Evolutionary conservation across 2,329 filamentous ascomycete genomes (phyloP).

Genomic region (Phaeosphaeria sp.): DNA sequence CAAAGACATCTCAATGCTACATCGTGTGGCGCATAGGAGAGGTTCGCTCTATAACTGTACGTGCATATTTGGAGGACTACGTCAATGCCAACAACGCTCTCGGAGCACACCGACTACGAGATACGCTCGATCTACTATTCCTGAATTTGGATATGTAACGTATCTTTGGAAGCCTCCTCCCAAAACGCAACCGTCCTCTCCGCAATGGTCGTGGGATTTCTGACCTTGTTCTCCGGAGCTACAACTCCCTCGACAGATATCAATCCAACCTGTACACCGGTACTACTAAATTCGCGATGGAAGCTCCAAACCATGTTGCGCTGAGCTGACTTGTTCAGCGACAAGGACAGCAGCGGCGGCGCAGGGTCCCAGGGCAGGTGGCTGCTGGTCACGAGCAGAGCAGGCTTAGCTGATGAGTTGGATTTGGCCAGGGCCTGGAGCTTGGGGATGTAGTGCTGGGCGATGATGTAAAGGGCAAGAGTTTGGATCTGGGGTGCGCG

Average conservation of each 20-base stretch:
- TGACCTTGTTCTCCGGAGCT: constrained; percentile 45
- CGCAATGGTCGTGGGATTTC: constrained; percentile 57
- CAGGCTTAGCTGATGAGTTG: constrained; percentile 46
- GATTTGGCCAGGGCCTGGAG: constrained; percentile 33
- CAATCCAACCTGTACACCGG: constrained; percentile 56
- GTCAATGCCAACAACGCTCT: no score
- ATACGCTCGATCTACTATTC: constrained; percentile 26
- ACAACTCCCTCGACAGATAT: constrained; percentile 56
- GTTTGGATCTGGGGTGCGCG: constrained; percentile 51
- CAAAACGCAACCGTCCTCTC: constrained; percentile 54
- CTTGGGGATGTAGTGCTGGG: constrained; percentile 56
- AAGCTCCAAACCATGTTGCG: constrained; percentile 57
- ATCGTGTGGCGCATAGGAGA: not conserved
- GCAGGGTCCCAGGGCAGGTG: constrained; percentile 56
- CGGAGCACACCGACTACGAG: no score
- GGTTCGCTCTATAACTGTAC: not conserved
- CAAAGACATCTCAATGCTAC: not conserved
- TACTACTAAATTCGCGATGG: constrained; percentile 48
- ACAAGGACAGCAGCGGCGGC: constrained; percentile 57
- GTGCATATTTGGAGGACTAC: no score
- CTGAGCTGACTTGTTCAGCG: constrained; percentile 60
- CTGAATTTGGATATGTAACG: not conserved
- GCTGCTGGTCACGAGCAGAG: constrained; percentile 58
- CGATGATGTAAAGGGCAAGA: constrained; percentile 56
- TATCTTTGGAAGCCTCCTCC: constrained; percentile 23